Evolutionary conservation across 257 asterid species (phyloP).

Genomic region (Orobanche coerulescens): DNA sequence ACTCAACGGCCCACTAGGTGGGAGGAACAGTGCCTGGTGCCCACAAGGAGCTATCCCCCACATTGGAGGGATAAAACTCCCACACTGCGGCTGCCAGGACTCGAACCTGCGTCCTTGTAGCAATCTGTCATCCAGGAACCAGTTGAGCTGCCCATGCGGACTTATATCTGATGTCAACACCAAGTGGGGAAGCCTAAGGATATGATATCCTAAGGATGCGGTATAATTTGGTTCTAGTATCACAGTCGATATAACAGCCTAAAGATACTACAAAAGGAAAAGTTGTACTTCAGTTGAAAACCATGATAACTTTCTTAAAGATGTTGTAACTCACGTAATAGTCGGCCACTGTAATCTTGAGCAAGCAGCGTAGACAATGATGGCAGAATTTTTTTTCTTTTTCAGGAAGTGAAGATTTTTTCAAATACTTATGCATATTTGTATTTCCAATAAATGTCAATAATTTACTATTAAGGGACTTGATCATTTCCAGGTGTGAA

Average conservation of each 20-base stretch:
- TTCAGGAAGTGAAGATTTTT: background rate
- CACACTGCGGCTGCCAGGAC: too few species aligned
- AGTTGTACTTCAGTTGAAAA: background rate
- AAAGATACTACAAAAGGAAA: background rate
- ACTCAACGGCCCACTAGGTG: too few species aligned
- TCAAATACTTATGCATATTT: background rate
- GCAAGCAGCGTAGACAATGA: background rate
- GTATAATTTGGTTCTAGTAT: background rate
- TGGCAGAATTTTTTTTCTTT: background rate
- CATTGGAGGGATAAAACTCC: too few species aligned
- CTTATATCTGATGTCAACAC: background rate
- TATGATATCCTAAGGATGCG: too few species aligned
- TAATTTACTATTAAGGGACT: background rate
- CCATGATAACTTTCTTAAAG: background rate
- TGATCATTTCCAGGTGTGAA: background rate
- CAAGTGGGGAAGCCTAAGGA: conserved; percentile 5
- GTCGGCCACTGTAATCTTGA: background rate
- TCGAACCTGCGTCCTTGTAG: too few species aligned
- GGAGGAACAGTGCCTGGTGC: too few species aligned
- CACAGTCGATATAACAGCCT: background rate
- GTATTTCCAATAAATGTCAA: background rate
- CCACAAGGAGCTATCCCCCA: too few species aligned
- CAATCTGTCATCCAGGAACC: too few species aligned
- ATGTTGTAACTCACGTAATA: background rate
- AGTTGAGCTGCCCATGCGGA: background rate